A percentile compares a stretch with the other conserved stretches of the same genome.
These are phyloP conservation scores for Sporisorium scitamineum DNA, from an alignment of 1,284 basidiomycete species.

Conservation along the genomic window DNA sequence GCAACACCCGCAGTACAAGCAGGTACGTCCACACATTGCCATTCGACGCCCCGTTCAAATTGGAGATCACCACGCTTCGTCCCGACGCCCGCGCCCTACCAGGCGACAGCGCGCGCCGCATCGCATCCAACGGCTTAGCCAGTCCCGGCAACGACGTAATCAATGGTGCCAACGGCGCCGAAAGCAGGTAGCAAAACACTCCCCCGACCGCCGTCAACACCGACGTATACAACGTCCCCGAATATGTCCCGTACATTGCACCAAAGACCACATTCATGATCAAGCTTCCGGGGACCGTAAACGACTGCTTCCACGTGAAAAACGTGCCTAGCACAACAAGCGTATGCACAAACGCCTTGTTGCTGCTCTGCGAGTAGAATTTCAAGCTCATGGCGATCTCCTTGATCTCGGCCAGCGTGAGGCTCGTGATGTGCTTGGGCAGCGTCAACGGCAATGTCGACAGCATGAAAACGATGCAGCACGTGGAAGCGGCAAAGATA, in stretches of 20 bases:
- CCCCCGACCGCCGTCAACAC: constrained; percentile 65
- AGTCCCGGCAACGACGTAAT: constrained; percentile 60
- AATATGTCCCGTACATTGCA: constrained; percentile 66
- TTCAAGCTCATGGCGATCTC: constrained; percentile 60
- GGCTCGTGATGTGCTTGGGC: constrained; percentile 62
- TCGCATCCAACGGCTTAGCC: constrained; percentile 60
- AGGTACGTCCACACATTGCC: constrained; percentile 64
- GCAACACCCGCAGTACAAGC: constrained; percentile 64
- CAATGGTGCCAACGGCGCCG: constrained; percentile 56
- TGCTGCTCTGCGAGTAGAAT: constrained; percentile 55
- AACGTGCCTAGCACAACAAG: constrained; percentile 60
- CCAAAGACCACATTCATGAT: constrained; percentile 69
- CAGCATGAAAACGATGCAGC: constrained; percentile 57
- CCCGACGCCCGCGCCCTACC: constrained; percentile 39
- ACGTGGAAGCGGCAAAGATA: constrained; percentile 61
- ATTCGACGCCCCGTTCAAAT: constrained; percentile 16
- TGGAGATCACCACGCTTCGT: constrained; percentile 48
- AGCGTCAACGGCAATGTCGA: constrained; percentile 64
- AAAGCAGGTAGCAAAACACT: constrained; percentile 63
- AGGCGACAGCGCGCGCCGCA: constrained; percentile 58
- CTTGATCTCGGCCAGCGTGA: constrained; percentile 65
- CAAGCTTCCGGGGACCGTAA: constrained; percentile 64
- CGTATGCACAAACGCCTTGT: constrained; percentile 56
- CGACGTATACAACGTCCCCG: constrained; percentile 63
- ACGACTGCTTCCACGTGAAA: constrained; percentile 68